Evolutionary conservation across 371 early-diverging fungal species (phyloP).

Genomic region (Chytridium lagenaria): DNA sequence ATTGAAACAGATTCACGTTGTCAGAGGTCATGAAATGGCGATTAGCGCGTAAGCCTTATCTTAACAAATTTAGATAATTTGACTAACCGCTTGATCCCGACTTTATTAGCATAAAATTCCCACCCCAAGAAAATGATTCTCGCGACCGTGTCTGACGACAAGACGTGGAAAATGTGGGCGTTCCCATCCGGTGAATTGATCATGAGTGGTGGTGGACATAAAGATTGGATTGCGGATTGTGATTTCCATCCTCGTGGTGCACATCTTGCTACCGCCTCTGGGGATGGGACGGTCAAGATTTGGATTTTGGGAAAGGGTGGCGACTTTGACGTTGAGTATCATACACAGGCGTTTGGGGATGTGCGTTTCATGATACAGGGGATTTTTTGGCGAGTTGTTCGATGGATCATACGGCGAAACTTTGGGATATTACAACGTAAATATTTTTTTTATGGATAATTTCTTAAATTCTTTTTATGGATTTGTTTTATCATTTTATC

Average conservation of each 20-base stretch:
- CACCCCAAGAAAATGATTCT: conserved; percentile 61
- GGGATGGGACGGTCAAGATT: conserved; percentile 60
- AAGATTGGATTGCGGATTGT: conserved; percentile 61
- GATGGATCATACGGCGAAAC: conserved; percentile 61
- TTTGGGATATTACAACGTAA: conserved; percentile 31
- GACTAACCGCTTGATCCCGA: background rate
- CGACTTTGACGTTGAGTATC: conserved; percentile 57
- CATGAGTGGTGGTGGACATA: conserved; percentile 61
- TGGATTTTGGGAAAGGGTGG: conserved; percentile 60
- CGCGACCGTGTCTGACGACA: conserved; percentile 60
- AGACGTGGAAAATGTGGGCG: conserved; percentile 60
- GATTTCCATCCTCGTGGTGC: conserved; percentile 63
- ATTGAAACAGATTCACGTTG: conserved; percentile 44
- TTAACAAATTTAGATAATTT: background rate
- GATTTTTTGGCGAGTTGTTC: conserved; percentile 53
- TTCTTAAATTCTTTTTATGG: too few species aligned
- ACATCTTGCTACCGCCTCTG: conserved; percentile 60
- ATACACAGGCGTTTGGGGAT: conserved; percentile 62
- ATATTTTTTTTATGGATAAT: background rate
- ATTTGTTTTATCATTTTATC: too few species aligned
- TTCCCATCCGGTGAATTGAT: conserved; percentile 60
- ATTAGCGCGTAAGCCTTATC: conserved; percentile 49
- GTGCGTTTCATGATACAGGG: conserved; percentile 61
- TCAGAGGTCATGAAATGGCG: conserved; percentile 52
- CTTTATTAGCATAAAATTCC: conserved; percentile 48